phyloP scores from a whole-genome alignment of 2,329 filamentous ascomycete genomes.

The Colletotrichum paranaense region DNA sequence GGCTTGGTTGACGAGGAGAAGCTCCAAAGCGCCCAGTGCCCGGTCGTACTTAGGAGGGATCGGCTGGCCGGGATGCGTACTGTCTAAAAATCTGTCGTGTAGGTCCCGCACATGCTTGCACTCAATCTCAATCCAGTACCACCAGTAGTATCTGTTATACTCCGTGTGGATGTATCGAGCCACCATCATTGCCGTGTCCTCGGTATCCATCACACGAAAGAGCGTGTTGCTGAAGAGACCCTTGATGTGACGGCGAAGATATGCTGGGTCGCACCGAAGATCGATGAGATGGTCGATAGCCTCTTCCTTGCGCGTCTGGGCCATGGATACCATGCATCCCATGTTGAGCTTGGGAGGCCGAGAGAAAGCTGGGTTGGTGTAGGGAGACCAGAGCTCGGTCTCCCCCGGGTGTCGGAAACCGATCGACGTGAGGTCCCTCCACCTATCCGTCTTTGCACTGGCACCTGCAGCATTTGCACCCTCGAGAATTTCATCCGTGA shows the following conservation, averaged over 20 bases:
- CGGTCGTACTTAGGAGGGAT: neutral
- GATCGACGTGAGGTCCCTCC: neutral
- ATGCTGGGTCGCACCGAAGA: neutral
- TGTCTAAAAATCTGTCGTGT: neutral
- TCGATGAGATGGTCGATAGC: neutral
- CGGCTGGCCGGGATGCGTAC: neutral
- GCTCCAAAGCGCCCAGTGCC: neutral
- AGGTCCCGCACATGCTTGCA: neutral
- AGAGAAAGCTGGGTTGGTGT: neutral
- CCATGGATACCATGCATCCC: neutral
- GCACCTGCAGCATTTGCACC: neutral
- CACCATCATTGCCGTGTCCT: neutral
- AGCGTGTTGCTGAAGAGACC: neutral
- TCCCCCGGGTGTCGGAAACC: neutral
- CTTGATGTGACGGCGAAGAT: neutral
- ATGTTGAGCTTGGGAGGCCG: neutral
- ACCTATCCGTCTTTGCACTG: neutral
- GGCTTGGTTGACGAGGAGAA: neutral
- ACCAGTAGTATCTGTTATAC: neutral
- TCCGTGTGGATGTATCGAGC: neutral
- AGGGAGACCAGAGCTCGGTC: neutral
- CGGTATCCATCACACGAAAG: fast-evolving
- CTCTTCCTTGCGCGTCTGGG: neutral
- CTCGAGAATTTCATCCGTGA: neutral
- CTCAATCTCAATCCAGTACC: neutral